Evolutionary conservation across 495 filamentous ascomycete genomes (phyloP), one percentile per base, ranked within the genome.

Genomic region (Hamigera avellanea): DNA sequence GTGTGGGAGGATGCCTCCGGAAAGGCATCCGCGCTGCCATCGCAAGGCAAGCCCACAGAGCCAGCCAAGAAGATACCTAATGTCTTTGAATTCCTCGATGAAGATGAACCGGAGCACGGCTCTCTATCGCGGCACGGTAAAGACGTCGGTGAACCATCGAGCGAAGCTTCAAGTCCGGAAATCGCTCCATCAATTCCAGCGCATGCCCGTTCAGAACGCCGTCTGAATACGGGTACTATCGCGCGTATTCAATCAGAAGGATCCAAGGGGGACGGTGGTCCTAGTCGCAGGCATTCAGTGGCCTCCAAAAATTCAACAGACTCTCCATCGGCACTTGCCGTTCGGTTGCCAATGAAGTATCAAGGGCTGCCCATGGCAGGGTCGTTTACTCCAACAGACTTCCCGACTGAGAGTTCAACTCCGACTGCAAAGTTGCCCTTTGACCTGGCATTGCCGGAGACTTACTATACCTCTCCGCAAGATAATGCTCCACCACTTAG

Each of bases 81-180:
- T 42, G 64, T 68, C 7, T 68, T 68, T 42, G 53, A 68, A 31
- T 68, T 57, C 19, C 50, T 68, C 0, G 56, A 66, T 7, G 35
- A 51, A 12, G 45, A 50, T 21, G 50, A 50, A 13, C 43, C 46
- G 8, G 43, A 44, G 2, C 23, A 37, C n/a, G 49, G 45, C 14
- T 50, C 50, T 8, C 45, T 37, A 8, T 46, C 45, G 12, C 40
- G 42, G n/a, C 51, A 44, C 25, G 37, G 39, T 28, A 35, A 51
- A 14, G 49, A 51, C 4, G 49, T 54, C 16, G 35, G 38, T 14
- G 42, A 42, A n/a, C 32, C 41, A 19, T 28, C 35, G 5, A 25
- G 18, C 25, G 33, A 35, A 6, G 10, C n/a, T 23, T 3, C 10
- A 15, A 30, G 6, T 30, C 28, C 6, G 28, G 6, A 13, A 4